Evolutionary conservation across 2,329 filamentous ascomycete species (phyloP), one percentile per base, ranked within the genome.

Genomic region (Fusarium coicis): DNA sequence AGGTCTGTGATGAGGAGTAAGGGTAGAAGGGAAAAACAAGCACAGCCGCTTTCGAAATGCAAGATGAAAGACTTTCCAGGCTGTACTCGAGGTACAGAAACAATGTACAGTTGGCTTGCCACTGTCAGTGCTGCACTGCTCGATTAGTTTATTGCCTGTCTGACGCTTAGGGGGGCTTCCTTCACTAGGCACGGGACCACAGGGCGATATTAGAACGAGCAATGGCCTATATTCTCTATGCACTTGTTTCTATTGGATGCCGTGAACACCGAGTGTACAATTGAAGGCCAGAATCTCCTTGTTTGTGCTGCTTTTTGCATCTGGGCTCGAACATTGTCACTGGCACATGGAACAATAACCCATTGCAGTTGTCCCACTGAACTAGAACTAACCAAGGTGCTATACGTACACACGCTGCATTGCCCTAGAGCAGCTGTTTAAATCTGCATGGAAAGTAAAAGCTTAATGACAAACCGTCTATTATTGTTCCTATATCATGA

Each of bases 311-410:
- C 10, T 34, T 54, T 54, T 44, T 26, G 18, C 30, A 50, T 30
- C 30, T 16, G 11, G 16, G 36, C 30, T 19, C 30, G 54, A 53
- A 62, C 34, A 67, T 53, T 19, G 28, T 52, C 34, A 61, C 36
- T 67, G 30, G 18, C n/a, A n/a, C 30, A 37, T 30, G 19, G 64
- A 62, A 68, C 55, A 68, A 39, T 43, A 42, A 42, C 64, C 30
- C 28, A 28, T 10, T 21, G 26, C 21, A 32, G 26, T n/a, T 65
- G 30, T 43, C 36, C 63, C 30, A 16, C 19, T 19, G 21, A 42
- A 37, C 18, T 10, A 18, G 32, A 50, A 68, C 46, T 55, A 26
- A 10, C 32, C 3, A 49, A n/a, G 12, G 26, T 21, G 10, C 39
- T 47, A 28, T 28, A 46, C 28, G 15, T 39, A 10, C 12, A 23